Evolutionary conservation across 345 rosid genomes (phyloP), one percentile per base, ranked within the genome.

Genomic region (Eucalyptus cladocalyx): DNA sequence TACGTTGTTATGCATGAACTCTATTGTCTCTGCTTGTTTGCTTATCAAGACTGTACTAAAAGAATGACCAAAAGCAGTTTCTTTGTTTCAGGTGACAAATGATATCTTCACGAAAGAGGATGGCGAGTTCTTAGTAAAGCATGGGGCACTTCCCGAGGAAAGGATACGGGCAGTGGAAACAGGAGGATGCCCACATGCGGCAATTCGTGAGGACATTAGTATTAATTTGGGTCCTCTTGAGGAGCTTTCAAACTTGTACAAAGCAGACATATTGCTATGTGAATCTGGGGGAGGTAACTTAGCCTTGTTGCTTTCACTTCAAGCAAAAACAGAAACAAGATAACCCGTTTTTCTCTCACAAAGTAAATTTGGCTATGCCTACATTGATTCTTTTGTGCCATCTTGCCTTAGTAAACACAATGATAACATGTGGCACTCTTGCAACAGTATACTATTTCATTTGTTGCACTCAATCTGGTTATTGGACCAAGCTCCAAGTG

Each of bases 161-260:
- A 94, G 99, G 92, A 97, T 98, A 18, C 97, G 95, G 10, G 99
- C 99, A 81, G 95, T 97, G 56, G 99, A 98, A 93, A 98, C 99
- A 3, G 99, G 99, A 92, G 99, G 98, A 58, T 96, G 99, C 87
- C 98, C 99, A 14, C 99, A 97, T 87, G 99, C 99, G n/a, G 99
- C 99, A 3, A 98, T 98, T 89, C 98, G 98, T 87, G 99, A 98
- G 93, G 99, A 98, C 89, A 98, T 98, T 93, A 98, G 98, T 92
- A 98, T 97, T 87, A 98, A 97, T 90, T 94, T 98, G 60, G 99
- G 99, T 88, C 99, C 98, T 87, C 98, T 97, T 8, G 99, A 98
- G 93, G 99, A 98, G 94, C 96, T 97, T 40, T 95, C 98, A 24
- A 95, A 95, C 92, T 90, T 97, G 89, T 98, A 93, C 93, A 98